Evolutionary conservation across 148 eudicot species (phyloP).

Genomic region (Spergularia bocconei): DNA sequence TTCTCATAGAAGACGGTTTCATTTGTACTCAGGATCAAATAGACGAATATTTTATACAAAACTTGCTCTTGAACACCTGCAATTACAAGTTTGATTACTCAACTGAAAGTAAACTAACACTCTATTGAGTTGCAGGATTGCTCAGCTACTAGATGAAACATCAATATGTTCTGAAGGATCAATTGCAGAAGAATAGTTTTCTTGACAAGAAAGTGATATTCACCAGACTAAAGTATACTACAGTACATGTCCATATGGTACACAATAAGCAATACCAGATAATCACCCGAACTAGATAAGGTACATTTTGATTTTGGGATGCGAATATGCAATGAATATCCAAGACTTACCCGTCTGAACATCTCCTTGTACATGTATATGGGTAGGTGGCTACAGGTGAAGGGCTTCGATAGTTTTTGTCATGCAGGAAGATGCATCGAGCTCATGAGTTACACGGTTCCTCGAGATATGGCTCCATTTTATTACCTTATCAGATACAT

Average conservation of each 20-base stretch:
- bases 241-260: background rate
- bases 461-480: slow-evolving; percentile 75
- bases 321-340: background rate
- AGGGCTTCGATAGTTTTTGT: slow-evolving; percentile 77
- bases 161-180: background rate
- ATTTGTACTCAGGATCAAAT: too few relatives aligned
- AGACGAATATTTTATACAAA: too few relatives aligned
- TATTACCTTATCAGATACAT: slow-evolving; percentile 43
- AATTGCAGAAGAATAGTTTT: background rate
- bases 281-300: slow-evolving; percentile 5
- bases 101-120: too few relatives aligned
- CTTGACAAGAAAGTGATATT: background rate
- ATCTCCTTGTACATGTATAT: slow-evolving; percentile 7
- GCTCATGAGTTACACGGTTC: slow-evolving; percentile 57
- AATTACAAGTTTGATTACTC: too few relatives aligned
- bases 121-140: too few relatives aligned
- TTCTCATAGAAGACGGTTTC: too few relatives aligned
- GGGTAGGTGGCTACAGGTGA: slow-evolving; percentile 41
- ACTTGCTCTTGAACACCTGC: too few relatives aligned
- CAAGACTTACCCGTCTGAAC: background rate
- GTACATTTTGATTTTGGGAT: background rate
- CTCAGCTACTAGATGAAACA: background rate
- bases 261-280: background rate
- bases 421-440: slow-evolving; percentile 86
- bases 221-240: background rate